These are phyloP conservation scores for Claviceps purpurea DNA, from an alignment of 2,329 filamentous ascomycete genomes.

Conservation along the genomic window DNA sequence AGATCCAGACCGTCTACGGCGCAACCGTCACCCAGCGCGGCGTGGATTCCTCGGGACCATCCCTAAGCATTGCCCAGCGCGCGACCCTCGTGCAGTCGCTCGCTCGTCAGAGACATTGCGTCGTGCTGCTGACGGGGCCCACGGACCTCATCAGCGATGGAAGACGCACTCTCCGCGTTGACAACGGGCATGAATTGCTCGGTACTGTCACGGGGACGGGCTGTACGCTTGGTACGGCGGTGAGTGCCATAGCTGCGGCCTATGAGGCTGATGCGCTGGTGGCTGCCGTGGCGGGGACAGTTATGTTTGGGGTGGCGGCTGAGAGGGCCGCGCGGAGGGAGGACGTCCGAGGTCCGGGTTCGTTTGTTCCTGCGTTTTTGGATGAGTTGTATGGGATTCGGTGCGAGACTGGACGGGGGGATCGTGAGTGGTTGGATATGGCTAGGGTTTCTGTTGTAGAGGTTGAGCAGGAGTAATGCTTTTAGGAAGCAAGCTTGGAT, in stretches of 20 bases:
- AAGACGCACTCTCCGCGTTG: conserved; percentile 47
- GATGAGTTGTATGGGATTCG: conserved; percentile 50
- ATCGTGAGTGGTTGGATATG: conserved; percentile 36
- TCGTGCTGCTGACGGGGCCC: conserved; percentile 72
- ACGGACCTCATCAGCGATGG: conserved; percentile 72
- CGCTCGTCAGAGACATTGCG: conserved; percentile 53
- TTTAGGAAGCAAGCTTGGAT: neutral
- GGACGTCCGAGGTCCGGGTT: conserved; percentile 66
- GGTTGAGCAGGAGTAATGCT: conserved; percentile 10
- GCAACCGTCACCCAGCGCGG: conserved; percentile 51
- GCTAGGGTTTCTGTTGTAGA: conserved; percentile 33
- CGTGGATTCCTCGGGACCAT: conserved; percentile 65
- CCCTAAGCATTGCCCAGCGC: conserved; percentile 35
- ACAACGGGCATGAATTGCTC: conserved; percentile 64
- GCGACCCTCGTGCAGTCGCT: conserved; percentile 50
- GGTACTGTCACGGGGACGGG: conserved; percentile 66
- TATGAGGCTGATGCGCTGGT: conserved; percentile 50
- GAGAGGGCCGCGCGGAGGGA: conserved; percentile 51
- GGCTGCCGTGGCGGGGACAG: conserved; percentile 57
- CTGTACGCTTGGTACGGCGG: conserved; percentile 70
- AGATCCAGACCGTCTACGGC: conserved; percentile 63
- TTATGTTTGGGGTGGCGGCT: conserved; percentile 65
- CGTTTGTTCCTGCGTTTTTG: conserved; percentile 73
- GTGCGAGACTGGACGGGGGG: conserved; percentile 31
- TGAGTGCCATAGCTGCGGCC: conserved; percentile 62